These are phyloP conservation scores for Amoebophrya sp. DNA, from an alignment of 169 alveolate genomes.

Conservation along the genomic window DNA sequence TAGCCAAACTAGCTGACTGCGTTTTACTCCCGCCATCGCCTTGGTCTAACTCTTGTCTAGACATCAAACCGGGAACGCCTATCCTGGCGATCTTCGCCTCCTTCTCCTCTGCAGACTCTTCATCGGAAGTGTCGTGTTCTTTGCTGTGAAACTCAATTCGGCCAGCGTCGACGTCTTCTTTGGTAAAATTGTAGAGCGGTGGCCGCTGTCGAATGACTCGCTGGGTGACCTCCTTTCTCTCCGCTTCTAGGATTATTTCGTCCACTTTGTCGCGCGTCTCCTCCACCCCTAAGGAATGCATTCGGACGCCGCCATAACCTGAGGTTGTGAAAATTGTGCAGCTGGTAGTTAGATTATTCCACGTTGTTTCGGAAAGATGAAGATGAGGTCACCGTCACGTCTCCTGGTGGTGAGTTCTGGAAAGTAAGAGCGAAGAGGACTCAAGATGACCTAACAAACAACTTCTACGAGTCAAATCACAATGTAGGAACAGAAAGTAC, in stretches of 20 bases:
- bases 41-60: not conserved
- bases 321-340: not conserved
- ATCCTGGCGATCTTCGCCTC: too few relatives aligned
- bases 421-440: too few relatives aligned
- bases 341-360: not conserved
- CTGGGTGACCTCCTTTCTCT: not conserved
- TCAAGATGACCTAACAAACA: too few relatives aligned
- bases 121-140: not conserved
- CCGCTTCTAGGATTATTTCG: not conserved
- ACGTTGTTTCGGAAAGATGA: not conserved
- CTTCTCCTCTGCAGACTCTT: not conserved
- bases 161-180: not conserved
- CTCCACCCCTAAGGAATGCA: not conserved
- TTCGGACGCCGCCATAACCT: not conserved
- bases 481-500: too few relatives aligned
- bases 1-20: too few relatives aligned
- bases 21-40: not conserved
- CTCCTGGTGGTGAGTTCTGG: too few relatives aligned
- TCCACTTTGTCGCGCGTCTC: constrained; percentile 11
- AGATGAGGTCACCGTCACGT: too few relatives aligned
- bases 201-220: not conserved
- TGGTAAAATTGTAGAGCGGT: not conserved
- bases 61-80: too few relatives aligned
- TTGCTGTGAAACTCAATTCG: not conserved
- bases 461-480: too few relatives aligned